A percentile compares a stretch with the other conserved stretches of the same genome.
Evolutionary conservation across 805 yeast species (phyloP).

Genomic region (Cephaloascus albidus): DNA sequence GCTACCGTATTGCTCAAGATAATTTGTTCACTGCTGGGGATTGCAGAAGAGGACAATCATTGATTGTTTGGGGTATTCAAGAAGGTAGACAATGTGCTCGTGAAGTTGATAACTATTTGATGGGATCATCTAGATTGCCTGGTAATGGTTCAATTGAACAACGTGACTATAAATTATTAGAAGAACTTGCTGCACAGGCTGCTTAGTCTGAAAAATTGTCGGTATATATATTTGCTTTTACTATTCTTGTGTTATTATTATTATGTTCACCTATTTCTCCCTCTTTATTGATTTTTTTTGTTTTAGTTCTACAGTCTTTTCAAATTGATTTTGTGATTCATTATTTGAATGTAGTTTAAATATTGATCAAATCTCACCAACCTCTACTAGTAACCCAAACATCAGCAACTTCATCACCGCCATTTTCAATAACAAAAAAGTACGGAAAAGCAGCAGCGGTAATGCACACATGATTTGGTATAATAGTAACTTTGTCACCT

Average conservation of each 20-base stretch:
- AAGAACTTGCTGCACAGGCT: slow-evolving; percentile 65
- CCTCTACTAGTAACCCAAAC: slow-evolving; percentile 60
- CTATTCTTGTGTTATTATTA: no score
- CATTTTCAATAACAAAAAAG: slow-evolving; percentile 45
- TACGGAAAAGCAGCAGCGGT: slow-evolving; percentile 54
- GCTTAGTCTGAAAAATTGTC: no score
- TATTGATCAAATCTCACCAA: slow-evolving; percentile 18
- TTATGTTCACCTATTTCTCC: no score
- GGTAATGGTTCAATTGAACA: slow-evolving; percentile 90
- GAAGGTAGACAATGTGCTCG: slow-evolving; percentile 99
- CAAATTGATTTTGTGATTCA: background rate
- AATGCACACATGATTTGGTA: slow-evolving; percentile 71
- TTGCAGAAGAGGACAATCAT: slow-evolving; percentile 97
- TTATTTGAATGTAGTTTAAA: no score
- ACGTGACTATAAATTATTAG: slow-evolving; percentile 69
- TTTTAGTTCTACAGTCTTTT: no score
- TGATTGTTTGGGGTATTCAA: slow-evolving; percentile 99
- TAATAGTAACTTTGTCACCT: slow-evolving; percentile 45
- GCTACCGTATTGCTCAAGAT: slow-evolving; percentile 58
- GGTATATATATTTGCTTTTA: no score
- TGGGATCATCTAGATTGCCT: slow-evolving; percentile 77
- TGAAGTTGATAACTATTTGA: slow-evolving; percentile 73
- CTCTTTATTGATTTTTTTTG: no score
- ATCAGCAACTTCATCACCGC: slow-evolving; percentile 41
- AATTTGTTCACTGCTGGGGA: slow-evolving; percentile 95